Conservation (phyloP, 2,329 filamentous ascomycete genomes). For the Fusarium odoratissimum region DNA sequence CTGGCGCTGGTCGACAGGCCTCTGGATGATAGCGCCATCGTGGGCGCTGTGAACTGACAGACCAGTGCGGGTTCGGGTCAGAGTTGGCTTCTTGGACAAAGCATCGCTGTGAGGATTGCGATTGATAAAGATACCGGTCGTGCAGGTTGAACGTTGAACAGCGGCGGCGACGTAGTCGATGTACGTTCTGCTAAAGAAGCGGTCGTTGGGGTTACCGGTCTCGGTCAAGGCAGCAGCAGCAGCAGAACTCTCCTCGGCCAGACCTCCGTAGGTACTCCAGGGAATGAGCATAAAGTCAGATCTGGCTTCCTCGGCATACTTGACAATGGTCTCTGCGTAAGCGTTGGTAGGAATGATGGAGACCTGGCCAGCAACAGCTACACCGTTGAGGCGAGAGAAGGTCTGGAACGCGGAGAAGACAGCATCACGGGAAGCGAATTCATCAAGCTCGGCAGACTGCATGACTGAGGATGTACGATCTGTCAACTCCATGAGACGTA, state of each 20-base stretch:
- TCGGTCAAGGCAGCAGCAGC: constrained; percentile 24
- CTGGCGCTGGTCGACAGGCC: constrained; percentile 76
- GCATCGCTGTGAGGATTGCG: constrained; percentile 50
- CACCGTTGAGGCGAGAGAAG: constrained; percentile 84
- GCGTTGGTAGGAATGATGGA: constrained; percentile 81
- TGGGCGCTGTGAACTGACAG: constrained; percentile 55
- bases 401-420: constrained; percentile 92
- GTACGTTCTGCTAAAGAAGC: constrained; percentile 62
- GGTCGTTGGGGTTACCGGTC: constrained; percentile 37
- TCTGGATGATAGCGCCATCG: constrained; percentile 59
- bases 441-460: constrained; percentile 86
- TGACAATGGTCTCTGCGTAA: constrained; percentile 81
- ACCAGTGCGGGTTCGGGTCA: constrained; percentile 48
- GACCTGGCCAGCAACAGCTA: constrained; percentile 84
- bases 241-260: constrained; percentile 66
- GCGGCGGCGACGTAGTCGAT: constrained; percentile 78
- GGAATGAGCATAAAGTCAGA: constrained; percentile 85
- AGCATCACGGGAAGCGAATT: constrained; percentile 78
- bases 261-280: constrained; percentile 86
- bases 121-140: constrained; percentile 68
- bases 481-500: constrained; percentile 88
- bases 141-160: constrained; percentile 77
- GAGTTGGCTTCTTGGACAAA: constrained; percentile 60
- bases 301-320: constrained; percentile 74
- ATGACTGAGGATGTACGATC: constrained; percentile 96